Evolutionary conservation across 2,329 filamentous ascomycete genomes (phyloP).

Genomic region (Colletotrichum sp.): DNA sequence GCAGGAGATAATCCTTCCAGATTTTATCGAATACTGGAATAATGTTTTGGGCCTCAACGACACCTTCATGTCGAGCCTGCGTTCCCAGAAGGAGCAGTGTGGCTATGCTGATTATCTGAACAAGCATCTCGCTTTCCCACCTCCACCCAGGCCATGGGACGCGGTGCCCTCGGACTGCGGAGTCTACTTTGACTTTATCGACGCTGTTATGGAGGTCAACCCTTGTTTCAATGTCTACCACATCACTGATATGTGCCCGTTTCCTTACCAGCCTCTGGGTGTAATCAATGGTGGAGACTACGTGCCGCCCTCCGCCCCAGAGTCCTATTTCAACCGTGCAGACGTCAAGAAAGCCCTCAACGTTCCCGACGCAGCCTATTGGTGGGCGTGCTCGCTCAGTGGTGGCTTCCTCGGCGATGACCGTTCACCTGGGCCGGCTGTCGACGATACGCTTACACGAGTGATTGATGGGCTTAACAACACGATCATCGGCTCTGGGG

Average conservation of each 20-base stretch:
- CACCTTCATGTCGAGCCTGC: slow-evolving; percentile 57
- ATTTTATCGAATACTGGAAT: slow-evolving; percentile 66
- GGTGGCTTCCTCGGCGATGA: slow-evolving; percentile 29
- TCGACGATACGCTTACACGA: slow-evolving; percentile 22
- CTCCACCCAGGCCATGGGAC: slow-evolving; percentile 40
- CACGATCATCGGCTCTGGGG: slow-evolving; percentile 32
- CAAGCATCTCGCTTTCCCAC: slow-evolving; percentile 70
- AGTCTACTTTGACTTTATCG: slow-evolving; percentile 32
- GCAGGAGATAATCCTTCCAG: slow-evolving; percentile 52
- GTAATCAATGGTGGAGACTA: slow-evolving; percentile 61
- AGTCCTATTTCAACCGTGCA: slow-evolving; percentile 72
- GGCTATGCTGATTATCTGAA: slow-evolving; percentile 66
- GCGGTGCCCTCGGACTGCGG: slow-evolving; percentile 55
- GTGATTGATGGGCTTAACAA: slow-evolving; percentile 36
- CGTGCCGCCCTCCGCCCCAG: slow-evolving; percentile 60
- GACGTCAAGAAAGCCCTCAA: slow-evolving; percentile 75
- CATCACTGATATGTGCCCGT: slow-evolving; percentile 73
- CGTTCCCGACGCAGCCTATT: slow-evolving; percentile 48
- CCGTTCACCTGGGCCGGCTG: neutral
- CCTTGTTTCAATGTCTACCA: slow-evolving; percentile 86
- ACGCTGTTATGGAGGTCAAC: slow-evolving; percentile 63
- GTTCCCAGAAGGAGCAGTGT: slow-evolving; percentile 59
- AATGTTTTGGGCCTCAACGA: slow-evolving; percentile 69
- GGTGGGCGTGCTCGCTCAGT: slow-evolving; percentile 28
- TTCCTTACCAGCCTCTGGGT: slow-evolving; percentile 72